A percentile compares a stretch with the other conserved stretches of the same genome.
phyloP scores from a whole-genome alignment of 805 yeast genomes.

The Scheffersomyces amazonensis region DNA sequence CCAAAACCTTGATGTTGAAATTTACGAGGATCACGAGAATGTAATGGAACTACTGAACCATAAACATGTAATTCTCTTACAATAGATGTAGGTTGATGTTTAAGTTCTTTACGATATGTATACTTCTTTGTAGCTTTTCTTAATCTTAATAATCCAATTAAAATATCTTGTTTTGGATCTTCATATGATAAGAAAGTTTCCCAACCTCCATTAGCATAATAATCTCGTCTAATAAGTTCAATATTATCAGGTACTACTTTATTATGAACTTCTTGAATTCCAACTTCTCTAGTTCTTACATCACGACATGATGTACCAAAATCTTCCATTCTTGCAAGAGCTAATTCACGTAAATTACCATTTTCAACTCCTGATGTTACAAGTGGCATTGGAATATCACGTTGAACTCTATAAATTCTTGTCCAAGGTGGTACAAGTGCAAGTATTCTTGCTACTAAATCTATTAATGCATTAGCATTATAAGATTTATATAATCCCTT shows the following conservation, averaged over 20 bases:
- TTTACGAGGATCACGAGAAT: slow-evolving; percentile 93
- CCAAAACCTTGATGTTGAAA: slow-evolving; percentile 99
- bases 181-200: slow-evolving; percentile 95
- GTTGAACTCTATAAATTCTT: slow-evolving; percentile 94
- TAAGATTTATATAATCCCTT: slow-evolving; percentile 92
- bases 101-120: slow-evolving; percentile 88
- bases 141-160: slow-evolving; percentile 85
- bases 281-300: slow-evolving; percentile 96
- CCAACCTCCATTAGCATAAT: slow-evolving; percentile 98
- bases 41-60: slow-evolving; percentile 96
- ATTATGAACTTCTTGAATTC: slow-evolving; percentile 97
- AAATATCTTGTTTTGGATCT: slow-evolving; percentile 94
- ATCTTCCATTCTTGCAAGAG: slow-evolving; percentile 96
- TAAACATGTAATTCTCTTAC: slow-evolving; percentile 98
- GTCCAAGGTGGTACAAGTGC: slow-evolving; percentile 99
- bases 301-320: slow-evolving; percentile 95
- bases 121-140: slow-evolving; percentile 86
- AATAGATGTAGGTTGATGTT: slow-evolving; percentile 79
- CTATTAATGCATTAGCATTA: slow-evolving; percentile 90
- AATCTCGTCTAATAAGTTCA: slow-evolving; percentile 91
- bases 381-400: slow-evolving; percentile 99
- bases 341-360: slow-evolving; percentile 93
- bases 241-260: slow-evolving; percentile 97
- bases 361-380: slow-evolving; percentile 98
- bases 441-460: slow-evolving; percentile 90